phyloP scores from a whole-genome alignment of 495 filamentous ascomycete species.

The Aspergillus incahuasiensis region DNA sequence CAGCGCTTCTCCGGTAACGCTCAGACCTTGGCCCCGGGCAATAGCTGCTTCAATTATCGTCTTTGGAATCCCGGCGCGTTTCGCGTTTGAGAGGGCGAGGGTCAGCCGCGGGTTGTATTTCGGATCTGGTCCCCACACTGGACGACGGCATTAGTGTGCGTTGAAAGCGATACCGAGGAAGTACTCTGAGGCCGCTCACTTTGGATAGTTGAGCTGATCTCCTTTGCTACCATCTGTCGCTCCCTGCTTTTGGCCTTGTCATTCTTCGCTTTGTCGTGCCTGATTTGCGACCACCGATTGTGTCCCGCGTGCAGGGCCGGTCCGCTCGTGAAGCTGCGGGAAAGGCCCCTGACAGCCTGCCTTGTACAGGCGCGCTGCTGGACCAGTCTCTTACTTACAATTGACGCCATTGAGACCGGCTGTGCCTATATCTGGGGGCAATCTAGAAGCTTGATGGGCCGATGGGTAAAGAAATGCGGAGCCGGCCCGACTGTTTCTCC shows the following conservation, averaged over 20 bases:
- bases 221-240: slow-evolving; percentile 45
- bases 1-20: slow-evolving; percentile 62
- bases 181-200: slow-evolving; percentile 28
- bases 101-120: slow-evolving; percentile 70
- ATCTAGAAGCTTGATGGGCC: not conserved
- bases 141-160: not conserved
- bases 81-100: slow-evolving; percentile 67
- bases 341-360: slow-evolving; percentile 16
- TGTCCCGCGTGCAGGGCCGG: slow-evolving; percentile 60
- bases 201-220: slow-evolving; percentile 52
- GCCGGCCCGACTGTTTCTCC: slow-evolving; percentile 38
- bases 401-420: slow-evolving; percentile 12
- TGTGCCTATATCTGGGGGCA: not conserved
- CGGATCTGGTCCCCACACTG: slow-evolving; percentile 64
- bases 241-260: slow-evolving; percentile 57
- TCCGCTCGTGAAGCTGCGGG: slow-evolving; percentile 49
- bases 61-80: slow-evolving; percentile 83
- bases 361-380: slow-evolving; percentile 8
- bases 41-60: slow-evolving; percentile 76
- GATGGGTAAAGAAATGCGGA: slow-evolving; percentile 2
- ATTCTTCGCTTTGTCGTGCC: slow-evolving; percentile 82
- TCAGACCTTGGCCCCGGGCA: slow-evolving; percentile 78
- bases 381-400: slow-evolving; percentile 15
- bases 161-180: not conserved
- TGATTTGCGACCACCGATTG: slow-evolving; percentile 92